A percentile compares a stretch with the other conserved stretches of the same genome.
phyloP scores from a whole-genome alignment of 176 grass and related monocot species.

The Oryza officinalis region DNA sequence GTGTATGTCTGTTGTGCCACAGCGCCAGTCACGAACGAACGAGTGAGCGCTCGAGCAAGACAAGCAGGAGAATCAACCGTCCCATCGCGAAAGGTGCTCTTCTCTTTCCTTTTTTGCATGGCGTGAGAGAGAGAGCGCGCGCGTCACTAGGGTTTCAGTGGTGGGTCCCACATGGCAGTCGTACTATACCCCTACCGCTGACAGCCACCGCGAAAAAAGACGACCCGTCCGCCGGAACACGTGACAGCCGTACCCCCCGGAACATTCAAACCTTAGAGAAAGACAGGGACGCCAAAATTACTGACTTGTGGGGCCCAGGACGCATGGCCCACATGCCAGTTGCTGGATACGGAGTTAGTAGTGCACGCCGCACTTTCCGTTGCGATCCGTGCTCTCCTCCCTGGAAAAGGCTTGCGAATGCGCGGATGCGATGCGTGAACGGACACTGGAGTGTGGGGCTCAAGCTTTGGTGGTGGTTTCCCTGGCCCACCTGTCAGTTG shows the following conservation, averaged over 20 bases:
- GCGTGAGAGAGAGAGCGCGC: too few species aligned
- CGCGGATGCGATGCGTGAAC: not conserved
- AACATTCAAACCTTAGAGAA: constrained; percentile 22
- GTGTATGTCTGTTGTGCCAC: not conserved
- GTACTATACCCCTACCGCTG: not conserved
- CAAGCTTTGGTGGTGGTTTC: accelerated
- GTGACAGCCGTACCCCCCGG: constrained; percentile 16
- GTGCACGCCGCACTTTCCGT: not conserved
- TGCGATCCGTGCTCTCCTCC: not conserved
- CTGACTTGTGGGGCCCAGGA: not conserved
- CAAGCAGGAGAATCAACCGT: not conserved
- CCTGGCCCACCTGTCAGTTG: not conserved
- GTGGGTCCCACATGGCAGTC: constrained; percentile 1
- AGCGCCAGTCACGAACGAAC: not conserved
- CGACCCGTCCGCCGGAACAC: constrained; percentile 23
- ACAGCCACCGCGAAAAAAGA: not conserved
- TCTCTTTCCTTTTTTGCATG: not conserved
- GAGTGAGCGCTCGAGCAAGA: not conserved
- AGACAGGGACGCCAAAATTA: not conserved
- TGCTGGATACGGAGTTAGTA: not conserved
- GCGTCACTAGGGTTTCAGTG: not conserved
- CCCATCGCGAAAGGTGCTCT: not conserved
- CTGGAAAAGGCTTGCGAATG: not conserved
- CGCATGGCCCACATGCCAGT: not conserved
- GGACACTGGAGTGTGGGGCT: not conserved